Base-by-base conservation (phyloP, 2,329 filamentous ascomycete genomes). In the Tolypocladium inflatum region DNA sequence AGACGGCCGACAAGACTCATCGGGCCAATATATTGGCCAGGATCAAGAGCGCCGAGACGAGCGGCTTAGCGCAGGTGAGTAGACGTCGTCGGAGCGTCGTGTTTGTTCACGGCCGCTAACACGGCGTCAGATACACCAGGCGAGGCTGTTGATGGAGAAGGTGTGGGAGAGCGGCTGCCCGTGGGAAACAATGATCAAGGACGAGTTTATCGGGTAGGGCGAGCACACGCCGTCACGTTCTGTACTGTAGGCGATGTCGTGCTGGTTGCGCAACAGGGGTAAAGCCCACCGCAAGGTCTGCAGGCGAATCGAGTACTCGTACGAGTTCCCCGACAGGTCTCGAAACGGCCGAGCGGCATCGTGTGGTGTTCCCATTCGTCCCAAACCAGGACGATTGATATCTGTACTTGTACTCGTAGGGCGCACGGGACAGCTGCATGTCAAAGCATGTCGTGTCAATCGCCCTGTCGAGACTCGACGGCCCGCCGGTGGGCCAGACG, bases 41-140 rank as follows among this genome's bases (percentile, higher is more conserved):
- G 54, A 78, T 94, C 67, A 77, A 78, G 67, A 80, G 80, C 21
- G 82, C 90, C 1, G 89, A 93, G 72, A 83, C 80, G 6, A 86
- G 86, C 62, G 90, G 89, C 5, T 86, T 93, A 83, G 87, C 83
- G 60, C 89, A 93, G 77, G 88, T 88, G 64, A 71, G 78, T 65
- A n/a, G 37, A n/a, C 8, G 6, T 54, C 11, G n/a, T 23, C 45
- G 45, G 8, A 10, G 17, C 2, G 17, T n/a, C 3, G 15, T 2
- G 1, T 19, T 19, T 26, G n/a, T 43, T n/a, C 2, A 9, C 3
- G 26, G 10, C 58, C 38, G 39, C 15, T 26, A 21, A 55, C 21
- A 8, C 63, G 37, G 2, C 37, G 13, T 33, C 55, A 84, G 80
- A 78, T 86, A 21, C 76, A 79, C 58, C 78, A 80, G 63, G 86